Conservation (phyloP, 139 green algal species). For the Chlorella ohadii region DNA sequence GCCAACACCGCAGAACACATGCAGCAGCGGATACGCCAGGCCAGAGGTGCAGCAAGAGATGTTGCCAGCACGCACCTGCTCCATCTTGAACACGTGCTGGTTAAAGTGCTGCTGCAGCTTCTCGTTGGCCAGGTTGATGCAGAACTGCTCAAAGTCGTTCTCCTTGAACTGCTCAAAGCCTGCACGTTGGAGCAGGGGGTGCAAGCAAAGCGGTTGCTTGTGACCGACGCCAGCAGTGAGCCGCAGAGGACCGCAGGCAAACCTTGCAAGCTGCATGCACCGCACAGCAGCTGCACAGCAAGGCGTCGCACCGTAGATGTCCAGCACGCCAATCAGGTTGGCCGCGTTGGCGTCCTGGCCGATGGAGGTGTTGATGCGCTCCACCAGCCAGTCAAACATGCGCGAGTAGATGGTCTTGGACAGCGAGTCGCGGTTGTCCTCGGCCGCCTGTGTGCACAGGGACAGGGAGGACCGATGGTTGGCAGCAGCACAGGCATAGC, state of each 20-base stretch:
- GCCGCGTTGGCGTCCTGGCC: conserved; percentile 70
- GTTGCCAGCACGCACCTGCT: conserved; percentile 74
- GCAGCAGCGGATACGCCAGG: neutral
- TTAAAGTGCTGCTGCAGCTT: conserved; percentile 99
- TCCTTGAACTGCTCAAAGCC: conserved; percentile 94
- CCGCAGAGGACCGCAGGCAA: too few relatives aligned
- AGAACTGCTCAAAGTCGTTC: conserved; percentile 96
- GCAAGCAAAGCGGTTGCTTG: neutral
- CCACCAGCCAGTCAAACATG: conserved; percentile 98
- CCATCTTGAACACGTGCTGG: conserved; percentile 98
- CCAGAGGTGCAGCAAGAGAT: neutral
- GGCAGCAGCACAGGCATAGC: too few relatives aligned
- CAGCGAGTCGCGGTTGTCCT: conserved; percentile 92
- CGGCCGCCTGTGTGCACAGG: conserved; percentile 61
- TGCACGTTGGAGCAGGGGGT: neutral
- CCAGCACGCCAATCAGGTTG: conserved; percentile 88
- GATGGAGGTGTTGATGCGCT: conserved; percentile 80
- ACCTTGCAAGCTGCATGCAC: neutral
- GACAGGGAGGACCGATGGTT: too few relatives aligned
- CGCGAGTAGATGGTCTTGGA: conserved; percentile 96
- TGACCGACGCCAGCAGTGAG: too few relatives aligned
- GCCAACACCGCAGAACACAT: neutral
- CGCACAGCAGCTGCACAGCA: neutral
- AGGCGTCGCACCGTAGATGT: conserved; percentile 89
- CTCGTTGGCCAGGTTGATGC: conserved; percentile 98